Conservation (phyloP, 805 yeast species). For the Pachysolen tannophilus region DNA sequence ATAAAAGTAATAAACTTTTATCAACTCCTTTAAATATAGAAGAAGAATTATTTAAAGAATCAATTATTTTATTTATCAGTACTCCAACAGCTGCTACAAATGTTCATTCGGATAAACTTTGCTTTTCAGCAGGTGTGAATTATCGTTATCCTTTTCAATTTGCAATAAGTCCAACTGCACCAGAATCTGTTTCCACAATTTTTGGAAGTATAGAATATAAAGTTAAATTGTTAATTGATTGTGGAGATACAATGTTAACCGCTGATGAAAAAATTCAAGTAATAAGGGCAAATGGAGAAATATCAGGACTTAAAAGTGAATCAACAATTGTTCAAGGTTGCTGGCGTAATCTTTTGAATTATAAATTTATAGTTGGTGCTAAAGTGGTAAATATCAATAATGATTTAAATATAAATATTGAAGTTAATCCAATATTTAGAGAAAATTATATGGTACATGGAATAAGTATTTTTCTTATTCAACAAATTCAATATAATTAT, state of each 20-base stretch:
- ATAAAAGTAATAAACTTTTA: not conserved
- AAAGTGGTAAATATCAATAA: constrained; percentile 15
- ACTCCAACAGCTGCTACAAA: not conserved
- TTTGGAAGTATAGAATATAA: constrained; percentile 3
- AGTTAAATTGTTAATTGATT: not conserved
- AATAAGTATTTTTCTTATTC: constrained; percentile 16
- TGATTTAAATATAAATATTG: constrained; percentile 11
- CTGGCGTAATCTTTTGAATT: constrained; percentile 23
- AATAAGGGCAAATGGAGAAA: not conserved
- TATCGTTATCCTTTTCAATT: constrained; percentile 2
- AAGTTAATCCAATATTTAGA: constrained; percentile 17
- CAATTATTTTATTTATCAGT: not conserved
- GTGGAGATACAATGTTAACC: not conserved
- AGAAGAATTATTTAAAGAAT: too few species aligned
- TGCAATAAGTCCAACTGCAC: not conserved
- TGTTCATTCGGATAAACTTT: not conserved
- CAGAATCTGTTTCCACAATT: constrained; percentile 3
- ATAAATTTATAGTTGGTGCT: constrained; percentile 15
- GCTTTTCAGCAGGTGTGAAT: not conserved
- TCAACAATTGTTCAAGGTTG: constrained; percentile 14
- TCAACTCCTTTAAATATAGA: too few species aligned
- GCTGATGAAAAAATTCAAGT: not conserved
- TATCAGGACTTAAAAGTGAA: not conserved
- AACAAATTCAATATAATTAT: constrained; percentile 14
- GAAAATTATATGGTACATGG: constrained; percentile 14